A percentile compares a stretch with the other conserved stretches of the same genome.
These are phyloP conservation scores for Fagus sylvatica DNA, from an alignment of 306 rosid species.

Conservation along the genomic window DNA sequence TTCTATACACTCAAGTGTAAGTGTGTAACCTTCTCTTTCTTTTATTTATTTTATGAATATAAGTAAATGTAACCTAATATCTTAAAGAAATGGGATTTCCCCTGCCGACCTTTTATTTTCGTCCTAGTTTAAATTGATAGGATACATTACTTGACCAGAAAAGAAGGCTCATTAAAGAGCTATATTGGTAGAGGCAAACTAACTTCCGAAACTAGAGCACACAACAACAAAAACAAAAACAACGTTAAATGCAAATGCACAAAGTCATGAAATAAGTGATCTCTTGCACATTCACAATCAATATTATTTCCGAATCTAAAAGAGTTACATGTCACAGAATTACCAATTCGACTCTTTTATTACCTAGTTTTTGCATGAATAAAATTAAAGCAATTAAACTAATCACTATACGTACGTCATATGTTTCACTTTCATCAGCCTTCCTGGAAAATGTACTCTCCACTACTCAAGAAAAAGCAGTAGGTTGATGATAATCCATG, in stretches of 20 bases:
- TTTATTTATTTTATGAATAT: too few species aligned
- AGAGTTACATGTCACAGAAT: not conserved
- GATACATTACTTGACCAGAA: too few species aligned
- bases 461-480: not conserved
- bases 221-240: not conserved
- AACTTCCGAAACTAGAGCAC: not conserved
- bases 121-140: too few species aligned
- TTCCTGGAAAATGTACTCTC: not conserved
- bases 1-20: too few species aligned
- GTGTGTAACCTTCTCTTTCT: too few species aligned
- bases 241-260: not conserved
- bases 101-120: too few species aligned
- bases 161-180: too few species aligned
- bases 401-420: not conserved
- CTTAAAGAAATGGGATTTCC: too few species aligned
- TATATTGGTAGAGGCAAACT: not conserved
- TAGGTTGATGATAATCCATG: not conserved
- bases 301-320: not conserved
- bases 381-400: not conserved
- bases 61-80: too few species aligned
- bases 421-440: not conserved
- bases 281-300: not conserved
- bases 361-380: not conserved
- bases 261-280: not conserved
- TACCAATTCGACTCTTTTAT: not conserved